These are phyloP conservation scores for Populus hybrid DNA, from an alignment of 441 rosid genomes.

Conservation along the genomic window DNA sequence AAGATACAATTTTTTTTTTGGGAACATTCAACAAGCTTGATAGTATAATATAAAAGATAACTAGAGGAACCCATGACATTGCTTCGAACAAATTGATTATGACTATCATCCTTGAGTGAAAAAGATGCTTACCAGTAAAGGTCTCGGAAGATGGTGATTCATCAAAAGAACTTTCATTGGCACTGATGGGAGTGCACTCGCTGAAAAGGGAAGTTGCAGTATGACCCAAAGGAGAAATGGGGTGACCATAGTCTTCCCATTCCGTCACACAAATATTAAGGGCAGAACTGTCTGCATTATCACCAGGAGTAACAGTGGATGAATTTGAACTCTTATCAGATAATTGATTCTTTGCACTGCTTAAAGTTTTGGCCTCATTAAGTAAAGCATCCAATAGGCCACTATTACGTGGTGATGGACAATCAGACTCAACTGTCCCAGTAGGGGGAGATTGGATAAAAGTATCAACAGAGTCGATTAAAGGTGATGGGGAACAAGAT, in stretches of 20 bases:
- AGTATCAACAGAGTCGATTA: conserved; percentile 64
- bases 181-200: conserved; percentile 54
- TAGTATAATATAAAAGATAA: neutral
- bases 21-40: neutral
- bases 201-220: conserved; percentile 62
- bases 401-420: conserved; percentile 70
- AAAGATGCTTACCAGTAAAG: conserved; percentile 41
- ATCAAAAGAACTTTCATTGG: conserved; percentile 63
- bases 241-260: conserved; percentile 57
- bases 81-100: conserved; percentile 5
- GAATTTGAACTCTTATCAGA: conserved; percentile 69
- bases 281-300: conserved; percentile 51
- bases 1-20: neutral
- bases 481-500: conserved; percentile 53
- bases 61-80: neutral
- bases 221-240: conserved; percentile 57
- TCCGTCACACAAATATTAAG: conserved; percentile 47
- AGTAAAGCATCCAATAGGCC: conserved; percentile 95
- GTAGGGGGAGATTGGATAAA: conserved; percentile 80
- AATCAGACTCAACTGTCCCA: conserved; percentile 44
- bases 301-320: conserved; percentile 51
- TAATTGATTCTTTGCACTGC: conserved; percentile 61
- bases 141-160: conserved; percentile 43
- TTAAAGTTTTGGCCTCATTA: conserved; percentile 65
- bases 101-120: conserved; percentile 12